Base-by-base conservation (phyloP, 495 filamentous ascomycete species). In the Penicillium dipodomyicola region DNA sequence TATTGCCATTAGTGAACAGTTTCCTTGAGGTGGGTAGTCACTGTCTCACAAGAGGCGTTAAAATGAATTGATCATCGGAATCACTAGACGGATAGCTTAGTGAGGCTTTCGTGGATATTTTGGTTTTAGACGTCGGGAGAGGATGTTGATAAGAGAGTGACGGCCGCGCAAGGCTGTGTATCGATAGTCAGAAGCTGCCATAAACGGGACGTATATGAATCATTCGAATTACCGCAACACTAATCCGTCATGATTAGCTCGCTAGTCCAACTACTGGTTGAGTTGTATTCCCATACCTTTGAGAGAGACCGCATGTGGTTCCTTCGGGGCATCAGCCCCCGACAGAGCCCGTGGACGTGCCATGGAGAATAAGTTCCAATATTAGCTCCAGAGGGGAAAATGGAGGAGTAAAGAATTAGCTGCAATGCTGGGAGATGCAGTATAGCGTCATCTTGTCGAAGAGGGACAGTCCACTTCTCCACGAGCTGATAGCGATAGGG, bases 221-320 rank as follows among this genome's bases (percentile, higher is more conserved):
- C 39, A 22, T 47, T 22, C 11, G 6, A n/a, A 14, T 68, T 68
- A 85, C 81, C 82, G 77, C 55, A 85, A 47, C 7, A 69, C 66
- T 69, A 41, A 33, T 42, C 30, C 15, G 23, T 17, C 10, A 49
- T 20, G 22, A 17, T 52, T 7, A 54, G 62, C 29, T 61, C 20
- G 9, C 52, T n/a, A 4, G 22, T 25, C 49, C 14, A 15, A 40
- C 9, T 48, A 20, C 19, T 5, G 30, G 30, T 33, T 5, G 30
- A 23, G 33, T 9, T 32, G 43, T 54, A 37, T 12, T 45, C 56
- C 51, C 68, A 37, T 67, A 78, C 84, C 92, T 80, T 96, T 97
- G 25, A 97, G 71, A 52, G 90, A 95, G 35, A 97, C 83, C 14
- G 86, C 82, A 74, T 97, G 92, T 19, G 90, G 87, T 63, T 89